Conservation (phyloP, 441 rosid species). For the Euphorbia corollata region DNA sequence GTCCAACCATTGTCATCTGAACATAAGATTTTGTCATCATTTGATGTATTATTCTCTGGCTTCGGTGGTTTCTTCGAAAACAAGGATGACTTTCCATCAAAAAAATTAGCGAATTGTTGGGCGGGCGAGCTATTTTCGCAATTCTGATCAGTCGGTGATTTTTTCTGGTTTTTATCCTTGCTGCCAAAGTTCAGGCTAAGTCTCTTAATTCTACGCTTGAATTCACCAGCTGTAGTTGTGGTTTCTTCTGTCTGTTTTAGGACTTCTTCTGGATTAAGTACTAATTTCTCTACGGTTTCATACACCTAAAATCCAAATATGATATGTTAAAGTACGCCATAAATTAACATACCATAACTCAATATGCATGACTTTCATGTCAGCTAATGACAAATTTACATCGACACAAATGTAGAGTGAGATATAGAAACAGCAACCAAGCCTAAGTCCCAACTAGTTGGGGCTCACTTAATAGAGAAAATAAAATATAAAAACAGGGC, state of each 20-base stretch:
- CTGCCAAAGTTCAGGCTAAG: slow-evolving; percentile 46
- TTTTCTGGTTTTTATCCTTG: slow-evolving; percentile 37
- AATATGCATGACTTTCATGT: too few relatives aligned
- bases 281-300: slow-evolving; percentile 56
- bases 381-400: too few relatives aligned
- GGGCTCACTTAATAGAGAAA: too few relatives aligned
- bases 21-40: slow-evolving; percentile 10
- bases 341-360: not conserved
- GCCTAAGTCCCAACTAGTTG: too few relatives aligned
- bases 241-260: slow-evolving; percentile 35
- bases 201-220: slow-evolving; percentile 38
- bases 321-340: not conserved
- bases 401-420: too few relatives aligned
- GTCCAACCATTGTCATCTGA: slow-evolving; percentile 43
- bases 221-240: slow-evolving; percentile 23
- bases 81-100: slow-evolving; percentile 57
- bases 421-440: too few relatives aligned
- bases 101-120: slow-evolving; percentile 53
- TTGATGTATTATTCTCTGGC: slow-evolving; percentile 28
- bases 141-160: slow-evolving; percentile 31
- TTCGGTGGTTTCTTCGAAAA: slow-evolving; percentile 51
- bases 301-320: slow-evolving; percentile 37
- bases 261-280: slow-evolving; percentile 53
- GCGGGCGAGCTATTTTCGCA: slow-evolving; percentile 30
- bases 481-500: too few relatives aligned